Evolutionary conservation across 805 yeast species (phyloP).

Genomic region (Saccharomyces kudriavzevii): DNA sequence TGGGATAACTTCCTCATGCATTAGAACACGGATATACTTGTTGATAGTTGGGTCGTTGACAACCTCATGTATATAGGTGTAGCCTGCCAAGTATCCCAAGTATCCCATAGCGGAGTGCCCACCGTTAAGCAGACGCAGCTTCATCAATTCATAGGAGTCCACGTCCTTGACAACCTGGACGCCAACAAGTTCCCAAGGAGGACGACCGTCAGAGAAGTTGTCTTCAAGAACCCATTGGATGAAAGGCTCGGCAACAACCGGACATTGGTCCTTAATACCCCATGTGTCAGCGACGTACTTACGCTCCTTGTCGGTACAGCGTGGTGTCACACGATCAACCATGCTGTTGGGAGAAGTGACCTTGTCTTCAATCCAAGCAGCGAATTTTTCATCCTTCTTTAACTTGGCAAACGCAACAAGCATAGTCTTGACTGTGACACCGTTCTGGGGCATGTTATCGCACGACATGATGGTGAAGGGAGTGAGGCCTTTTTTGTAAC

Average conservation of each 20-base stretch:
- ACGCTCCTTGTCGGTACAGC: constrained; percentile 3
- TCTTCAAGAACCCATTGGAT: constrained; percentile 8
- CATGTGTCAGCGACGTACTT: neutral
- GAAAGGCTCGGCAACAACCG: constrained; percentile 6
- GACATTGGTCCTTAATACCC: constrained; percentile 6
- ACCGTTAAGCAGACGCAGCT: constrained; percentile 6
- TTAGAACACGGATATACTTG: constrained; percentile 4
- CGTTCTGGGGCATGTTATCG: constrained; percentile 7
- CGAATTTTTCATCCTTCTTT: constrained; percentile 1
- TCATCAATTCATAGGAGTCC: constrained; percentile 7
- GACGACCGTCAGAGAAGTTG: constrained; percentile 4
- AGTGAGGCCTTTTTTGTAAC: constrained; percentile 3
- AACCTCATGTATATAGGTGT: constrained; percentile 6
- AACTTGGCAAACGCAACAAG: constrained; percentile 3
- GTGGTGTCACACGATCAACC: constrained; percentile 9
- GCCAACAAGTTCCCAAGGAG: constrained; percentile 5
- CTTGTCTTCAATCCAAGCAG: constrained; percentile 3
- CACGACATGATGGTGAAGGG: constrained; percentile 8
- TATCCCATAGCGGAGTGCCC: constrained; percentile 6
- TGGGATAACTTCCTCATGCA: constrained; percentile 5
- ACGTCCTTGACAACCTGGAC: constrained; percentile 6
- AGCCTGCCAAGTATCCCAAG: constrained; percentile 5
- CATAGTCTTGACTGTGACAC: constrained; percentile 3
- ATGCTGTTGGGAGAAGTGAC: constrained; percentile 5
- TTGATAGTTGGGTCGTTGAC: constrained; percentile 4